Evolutionary conservation across 2,329 filamentous ascomycete genomes (phyloP).

Genomic region (Fusarium cicatricum): DNA sequence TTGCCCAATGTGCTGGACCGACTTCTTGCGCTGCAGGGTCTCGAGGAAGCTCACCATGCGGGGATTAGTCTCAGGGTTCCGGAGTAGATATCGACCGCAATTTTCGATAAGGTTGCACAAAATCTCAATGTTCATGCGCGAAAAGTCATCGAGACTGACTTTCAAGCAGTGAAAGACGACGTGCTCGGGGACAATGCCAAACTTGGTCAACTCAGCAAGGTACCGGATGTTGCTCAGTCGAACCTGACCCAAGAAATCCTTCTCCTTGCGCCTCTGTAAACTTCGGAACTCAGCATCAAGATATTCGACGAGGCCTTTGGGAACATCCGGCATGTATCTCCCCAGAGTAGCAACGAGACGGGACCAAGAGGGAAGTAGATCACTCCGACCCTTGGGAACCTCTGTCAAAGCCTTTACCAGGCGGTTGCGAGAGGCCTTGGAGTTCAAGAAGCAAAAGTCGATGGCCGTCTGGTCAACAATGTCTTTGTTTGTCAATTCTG

Average conservation of each 20-base stretch:
- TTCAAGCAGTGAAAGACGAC: conserved; percentile 99
- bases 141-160: conserved; percentile 96
- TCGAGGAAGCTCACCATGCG: conserved; percentile 95
- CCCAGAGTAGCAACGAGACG: conserved; percentile 91
- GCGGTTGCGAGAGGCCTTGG: conserved; percentile 94
- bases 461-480: conserved; percentile 90
- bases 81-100: conserved; percentile 91
- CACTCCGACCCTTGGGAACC: conserved; percentile 90
- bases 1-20: conserved; percentile 91
- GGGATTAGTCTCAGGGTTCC: conserved; percentile 90
- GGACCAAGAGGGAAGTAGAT: conserved; percentile 91
- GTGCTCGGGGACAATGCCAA: conserved; percentile 96
- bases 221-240: conserved; percentile 97
- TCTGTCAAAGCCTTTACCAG: conserved; percentile 93
- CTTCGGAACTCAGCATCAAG: conserved; percentile 97
- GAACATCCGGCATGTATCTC: conserved; percentile 93
- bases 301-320: conserved; percentile 88
- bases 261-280: conserved; percentile 94
- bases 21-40: conserved; percentile 94
- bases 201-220: conserved; percentile 95
- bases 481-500: conserved; percentile 91
- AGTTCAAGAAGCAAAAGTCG: conserved; percentile 98
- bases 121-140: conserved; percentile 98
- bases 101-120: conserved; percentile 96
- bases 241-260: conserved; percentile 95